Conservation (phyloP, 169 alveolate genomes). For the Eimeria necatrix region DNA sequence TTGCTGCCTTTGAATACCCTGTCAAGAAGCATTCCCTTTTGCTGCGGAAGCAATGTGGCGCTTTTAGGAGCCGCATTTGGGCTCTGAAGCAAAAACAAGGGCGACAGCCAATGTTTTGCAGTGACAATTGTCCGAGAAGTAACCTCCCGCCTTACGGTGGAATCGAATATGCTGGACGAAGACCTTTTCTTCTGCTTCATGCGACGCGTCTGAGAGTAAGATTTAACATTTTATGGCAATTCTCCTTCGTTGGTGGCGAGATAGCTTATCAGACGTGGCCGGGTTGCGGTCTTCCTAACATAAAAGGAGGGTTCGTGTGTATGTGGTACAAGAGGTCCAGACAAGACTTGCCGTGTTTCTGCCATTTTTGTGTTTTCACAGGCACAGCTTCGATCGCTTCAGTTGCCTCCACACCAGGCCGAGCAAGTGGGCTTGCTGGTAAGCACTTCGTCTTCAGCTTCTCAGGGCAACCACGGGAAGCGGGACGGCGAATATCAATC, state of each 20-base stretch:
- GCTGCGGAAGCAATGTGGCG: constrained; percentile 41
- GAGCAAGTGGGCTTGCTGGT: constrained; percentile 64
- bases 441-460: background rate
- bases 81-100: constrained; percentile 1
- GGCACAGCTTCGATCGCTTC: constrained; percentile 64
- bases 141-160: too few relatives aligned
- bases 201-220: constrained; percentile 55
- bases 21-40: background rate
- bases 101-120: background rate
- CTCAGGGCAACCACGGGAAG: background rate
- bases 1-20: constrained; percentile 35
- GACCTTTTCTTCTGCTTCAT: constrained; percentile 52
- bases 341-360: background rate
- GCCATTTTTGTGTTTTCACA: background rate
- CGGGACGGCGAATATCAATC: background rate
- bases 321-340: background rate
- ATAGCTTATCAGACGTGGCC: too few relatives aligned
- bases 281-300: too few relatives aligned
- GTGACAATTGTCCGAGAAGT: too few relatives aligned
- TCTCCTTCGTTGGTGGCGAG: too few relatives aligned
- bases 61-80: constrained; percentile 13
- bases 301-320: background rate
- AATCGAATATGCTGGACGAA: background rate
- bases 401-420: constrained; percentile 7
- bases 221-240: background rate